Conservation (phyloP, 2,329 filamentous ascomycete species). For the Whalleya microplaca region DNA sequence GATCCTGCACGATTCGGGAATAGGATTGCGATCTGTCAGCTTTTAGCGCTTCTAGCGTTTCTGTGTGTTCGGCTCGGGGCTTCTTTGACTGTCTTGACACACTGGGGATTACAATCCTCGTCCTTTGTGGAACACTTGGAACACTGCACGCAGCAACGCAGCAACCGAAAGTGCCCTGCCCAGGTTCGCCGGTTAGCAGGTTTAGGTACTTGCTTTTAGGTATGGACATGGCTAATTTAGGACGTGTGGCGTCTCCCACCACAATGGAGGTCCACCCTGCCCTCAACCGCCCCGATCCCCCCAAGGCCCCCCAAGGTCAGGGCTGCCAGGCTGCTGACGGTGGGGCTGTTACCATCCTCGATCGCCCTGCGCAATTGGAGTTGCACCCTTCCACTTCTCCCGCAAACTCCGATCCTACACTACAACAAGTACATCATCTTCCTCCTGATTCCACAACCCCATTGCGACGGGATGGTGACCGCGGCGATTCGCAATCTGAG, state of each 20-base stretch:
- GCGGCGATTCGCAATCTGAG: conserved; percentile 25
- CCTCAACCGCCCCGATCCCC: conserved; percentile 33
- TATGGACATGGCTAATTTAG: conserved; percentile 24
- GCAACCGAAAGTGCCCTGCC: neutral
- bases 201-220: too few species aligned
- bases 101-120: neutral
- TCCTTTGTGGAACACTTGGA: conserved; percentile 9
- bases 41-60: neutral
- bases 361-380: conserved; percentile 18
- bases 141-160: neutral
- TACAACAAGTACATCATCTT: too few species aligned
- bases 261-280: conserved; percentile 30
- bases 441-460: conserved; percentile 13
- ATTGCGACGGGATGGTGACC: conserved; percentile 31
- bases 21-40: conserved; percentile 11
- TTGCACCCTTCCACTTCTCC: conserved; percentile 5
- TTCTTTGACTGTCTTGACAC: neutral
- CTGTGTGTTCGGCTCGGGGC: conserved; percentile 12
- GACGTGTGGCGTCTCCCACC: conserved; percentile 27
- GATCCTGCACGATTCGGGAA: conserved; percentile 18
- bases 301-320: too few species aligned
- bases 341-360: conserved; percentile 19
- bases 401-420: conserved; percentile 22
- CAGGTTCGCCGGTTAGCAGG: too few species aligned
- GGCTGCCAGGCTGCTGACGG: conserved; percentile 26